A percentile compares a stretch with the other conserved stretches of the same genome.
Conservation (phyloP, 2,329 filamentous ascomycete genomes). For the Fusarium continuum region DNA sequence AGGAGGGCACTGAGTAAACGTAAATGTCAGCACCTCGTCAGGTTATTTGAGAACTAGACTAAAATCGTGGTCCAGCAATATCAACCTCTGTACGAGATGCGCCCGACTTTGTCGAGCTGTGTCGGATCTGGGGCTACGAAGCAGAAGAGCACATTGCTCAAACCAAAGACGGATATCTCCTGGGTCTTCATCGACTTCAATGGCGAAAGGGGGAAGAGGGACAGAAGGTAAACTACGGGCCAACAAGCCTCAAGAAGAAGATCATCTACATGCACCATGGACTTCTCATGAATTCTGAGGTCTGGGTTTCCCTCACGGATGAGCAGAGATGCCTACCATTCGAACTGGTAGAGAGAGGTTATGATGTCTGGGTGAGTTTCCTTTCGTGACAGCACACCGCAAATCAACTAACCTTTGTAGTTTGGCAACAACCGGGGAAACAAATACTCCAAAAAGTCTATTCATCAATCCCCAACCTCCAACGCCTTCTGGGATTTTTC, state of each 20-base stretch:
- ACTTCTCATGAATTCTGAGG: conserved; percentile 97
- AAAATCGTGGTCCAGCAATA: conserved; percentile 68
- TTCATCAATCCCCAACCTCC: conserved; percentile 77
- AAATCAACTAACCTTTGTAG: conserved; percentile 56
- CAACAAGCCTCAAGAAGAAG: conserved; percentile 76
- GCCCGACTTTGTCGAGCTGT: conserved; percentile 93
- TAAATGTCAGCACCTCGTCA: conserved; percentile 59
- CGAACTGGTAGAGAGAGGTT: conserved; percentile 86
- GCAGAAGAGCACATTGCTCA: conserved; percentile 97
- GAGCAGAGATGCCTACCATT: conserved; percentile 88
- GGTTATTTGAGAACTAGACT: conserved; percentile 52
- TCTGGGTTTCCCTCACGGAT: conserved; percentile 95
- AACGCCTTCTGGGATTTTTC: conserved; percentile 95
- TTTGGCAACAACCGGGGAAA: conserved; percentile 98
- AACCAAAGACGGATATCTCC: conserved; percentile 90
- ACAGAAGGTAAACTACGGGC: conserved; percentile 77
- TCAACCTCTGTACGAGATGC: conserved; percentile 84
- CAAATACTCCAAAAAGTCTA: conserved; percentile 98
- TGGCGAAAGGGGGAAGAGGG: conserved; percentile 85
- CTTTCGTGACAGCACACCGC: background rate
- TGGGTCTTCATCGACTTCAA: conserved; percentile 87
- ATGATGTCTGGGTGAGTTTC: conserved; percentile 86
- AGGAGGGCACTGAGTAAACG: conserved; percentile 74
- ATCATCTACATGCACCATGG: conserved; percentile 96
- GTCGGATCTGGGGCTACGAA: conserved; percentile 87